phyloP scores from a whole-genome alignment of 331 rosid genomes.

The Erythrophleum ivorense region DNA sequence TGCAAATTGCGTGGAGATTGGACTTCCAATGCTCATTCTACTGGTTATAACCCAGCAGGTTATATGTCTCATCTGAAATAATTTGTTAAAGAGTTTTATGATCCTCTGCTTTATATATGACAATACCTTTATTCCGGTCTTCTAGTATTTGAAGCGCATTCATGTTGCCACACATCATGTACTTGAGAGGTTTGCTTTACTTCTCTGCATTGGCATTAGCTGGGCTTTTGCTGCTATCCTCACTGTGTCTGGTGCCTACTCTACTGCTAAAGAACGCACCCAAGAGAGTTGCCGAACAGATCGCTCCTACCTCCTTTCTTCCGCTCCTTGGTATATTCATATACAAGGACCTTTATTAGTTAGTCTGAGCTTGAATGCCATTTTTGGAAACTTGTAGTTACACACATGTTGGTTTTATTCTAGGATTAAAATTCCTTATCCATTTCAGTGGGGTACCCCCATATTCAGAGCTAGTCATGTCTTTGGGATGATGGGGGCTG shows the following conservation, averaged over 20 bases:
- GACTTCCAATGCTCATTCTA: constrained; percentile 73
- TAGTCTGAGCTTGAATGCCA: constrained; percentile 7
- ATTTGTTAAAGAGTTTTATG: background rate
- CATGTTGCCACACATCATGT: constrained; percentile 36
- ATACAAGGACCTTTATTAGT: background rate
- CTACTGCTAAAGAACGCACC: constrained; percentile 54
- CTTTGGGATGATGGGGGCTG: constrained; percentile 98
- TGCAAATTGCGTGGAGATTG: constrained; percentile 55
- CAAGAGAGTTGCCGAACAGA: constrained; percentile 84
- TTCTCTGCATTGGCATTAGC: constrained; percentile 67
- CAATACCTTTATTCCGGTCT: background rate
- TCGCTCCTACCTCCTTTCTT: constrained; percentile 67
- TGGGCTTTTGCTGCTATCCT: constrained; percentile 99
- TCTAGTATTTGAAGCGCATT: constrained; percentile 71
- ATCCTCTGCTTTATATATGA: constrained; percentile 1
- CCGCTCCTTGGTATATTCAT: constrained; percentile 86
- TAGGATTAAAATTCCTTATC: constrained; percentile 88
- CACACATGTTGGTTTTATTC: constrained; percentile 35
- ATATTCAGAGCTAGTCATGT: constrained; percentile 95
- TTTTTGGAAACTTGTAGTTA: constrained; percentile 31
- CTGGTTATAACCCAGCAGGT: constrained; percentile 86
- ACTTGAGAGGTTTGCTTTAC: constrained; percentile 59
- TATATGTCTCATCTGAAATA: constrained; percentile 26
- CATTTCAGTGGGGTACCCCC: constrained; percentile 98
- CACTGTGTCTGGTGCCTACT: constrained; percentile 91